Conservation (phyloP, 306 rosid species). For the Malus sylvestris region DNA sequence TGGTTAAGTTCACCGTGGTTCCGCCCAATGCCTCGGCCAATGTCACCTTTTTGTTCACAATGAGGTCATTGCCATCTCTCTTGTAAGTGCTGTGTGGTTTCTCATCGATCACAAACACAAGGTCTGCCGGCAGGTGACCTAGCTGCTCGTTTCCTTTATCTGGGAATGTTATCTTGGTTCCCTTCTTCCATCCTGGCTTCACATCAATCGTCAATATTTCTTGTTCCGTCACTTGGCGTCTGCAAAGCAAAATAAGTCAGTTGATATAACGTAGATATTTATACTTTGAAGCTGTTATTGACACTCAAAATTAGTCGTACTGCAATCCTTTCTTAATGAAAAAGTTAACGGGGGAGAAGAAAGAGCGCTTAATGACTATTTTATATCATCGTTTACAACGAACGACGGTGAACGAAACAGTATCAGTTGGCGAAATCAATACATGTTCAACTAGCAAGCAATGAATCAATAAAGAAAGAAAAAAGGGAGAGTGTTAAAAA, state of each 20-base stretch:
- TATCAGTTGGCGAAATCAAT: not conserved
- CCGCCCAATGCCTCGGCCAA: conserved; percentile 89
- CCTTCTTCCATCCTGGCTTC: conserved; percentile 96
- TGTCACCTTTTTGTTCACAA: conserved; percentile 53
- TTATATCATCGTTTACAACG: too few relatives aligned
- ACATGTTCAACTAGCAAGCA: not conserved
- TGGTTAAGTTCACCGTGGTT: conserved; percentile 42
- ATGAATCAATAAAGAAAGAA: not conserved
- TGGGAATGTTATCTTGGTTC: conserved; percentile 88
- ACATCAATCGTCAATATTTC: conserved; percentile 78
- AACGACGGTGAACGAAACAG: not conserved
- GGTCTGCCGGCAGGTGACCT: conserved; percentile 76
- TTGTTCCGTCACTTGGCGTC: conserved; percentile 49
- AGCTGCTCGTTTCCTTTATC: conserved; percentile 84
- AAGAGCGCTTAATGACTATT: not conserved
- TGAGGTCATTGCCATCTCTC: conserved; percentile 80
- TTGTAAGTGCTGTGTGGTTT: conserved; percentile 66
- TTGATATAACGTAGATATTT: not conserved
- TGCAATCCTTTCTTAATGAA: too few relatives aligned
- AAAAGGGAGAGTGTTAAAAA: not conserved
- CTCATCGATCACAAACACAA: conserved; percentile 86
- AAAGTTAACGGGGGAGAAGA: too few relatives aligned
- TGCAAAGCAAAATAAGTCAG: conserved; percentile 11
- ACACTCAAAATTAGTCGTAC: not conserved
- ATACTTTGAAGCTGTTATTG: too few relatives aligned